phyloP scores from a whole-genome alignment of 164 flowering plant genomes.

The Dillenia turbinata region DNA sequence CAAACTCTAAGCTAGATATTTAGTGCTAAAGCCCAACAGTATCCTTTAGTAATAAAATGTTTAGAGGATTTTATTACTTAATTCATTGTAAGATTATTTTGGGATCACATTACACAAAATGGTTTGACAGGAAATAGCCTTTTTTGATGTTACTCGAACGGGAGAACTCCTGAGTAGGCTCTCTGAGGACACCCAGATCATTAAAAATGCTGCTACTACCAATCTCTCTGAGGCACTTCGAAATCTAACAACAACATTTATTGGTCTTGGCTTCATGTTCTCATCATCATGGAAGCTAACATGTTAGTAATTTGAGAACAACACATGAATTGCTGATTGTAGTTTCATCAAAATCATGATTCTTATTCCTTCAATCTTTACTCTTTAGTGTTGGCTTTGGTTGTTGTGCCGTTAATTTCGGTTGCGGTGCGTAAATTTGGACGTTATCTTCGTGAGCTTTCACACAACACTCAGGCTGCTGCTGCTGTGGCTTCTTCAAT shows the following conservation, averaged over 20 bases:
- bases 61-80: too few relatives aligned
- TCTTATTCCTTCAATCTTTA: conserved; percentile 1
- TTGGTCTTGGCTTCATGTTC: conserved; percentile 93
- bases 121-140: conserved; percentile 64
- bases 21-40: too few relatives aligned
- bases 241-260: conserved; percentile 68
- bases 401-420: conserved; percentile 66
- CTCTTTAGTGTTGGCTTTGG: conserved; percentile 72
- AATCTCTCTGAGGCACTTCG: conserved; percentile 92
- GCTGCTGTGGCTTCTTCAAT: conserved; percentile 94
- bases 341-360: conserved; percentile 4
- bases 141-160: conserved; percentile 90
- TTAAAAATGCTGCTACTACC: conserved; percentile 96
- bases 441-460: conserved; percentile 89
- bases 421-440: conserved; percentile 84
- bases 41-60: too few relatives aligned
- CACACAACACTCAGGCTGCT: conserved; percentile 96
- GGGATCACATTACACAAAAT: background rate
- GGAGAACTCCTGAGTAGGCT: conserved; percentile 96
- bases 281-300: conserved; percentile 95
- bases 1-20: too few relatives aligned
- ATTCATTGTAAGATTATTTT: too few relatives aligned
- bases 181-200: conserved; percentile 96
- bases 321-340: too few relatives aligned
- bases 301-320: conserved; percentile 33